Percentiles rank a stretch among this genome's conserved stretches.
Conservation (phyloP, 176 grass and related monocot genomes). For the Typha latifolia region DNA sequence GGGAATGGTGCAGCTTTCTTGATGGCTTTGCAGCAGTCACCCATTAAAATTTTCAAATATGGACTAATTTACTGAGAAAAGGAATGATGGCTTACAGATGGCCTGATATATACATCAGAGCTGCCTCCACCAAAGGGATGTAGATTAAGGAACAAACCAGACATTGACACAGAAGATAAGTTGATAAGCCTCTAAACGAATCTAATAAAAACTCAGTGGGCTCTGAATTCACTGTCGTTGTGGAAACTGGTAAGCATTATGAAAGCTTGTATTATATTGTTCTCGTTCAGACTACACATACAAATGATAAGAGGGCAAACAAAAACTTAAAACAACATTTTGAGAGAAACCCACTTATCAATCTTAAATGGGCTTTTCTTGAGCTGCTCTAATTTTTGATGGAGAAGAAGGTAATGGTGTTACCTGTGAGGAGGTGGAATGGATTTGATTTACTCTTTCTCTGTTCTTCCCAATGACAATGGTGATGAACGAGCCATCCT, state of each 20-base stretch:
- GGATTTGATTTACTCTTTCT: neutral
- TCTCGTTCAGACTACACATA: too few relatives aligned
- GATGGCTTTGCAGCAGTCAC: slow-evolving; percentile 1
- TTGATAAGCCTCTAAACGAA: neutral
- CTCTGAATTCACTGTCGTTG: neutral
- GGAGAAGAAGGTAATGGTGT: neutral
- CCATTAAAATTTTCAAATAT: neutral
- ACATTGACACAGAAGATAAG: too few relatives aligned
- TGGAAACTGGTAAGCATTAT: too few relatives aligned
- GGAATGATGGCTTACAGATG: neutral
- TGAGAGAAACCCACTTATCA: neutral
- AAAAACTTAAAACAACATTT: neutral
- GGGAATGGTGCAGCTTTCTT: neutral
- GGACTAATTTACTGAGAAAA: neutral
- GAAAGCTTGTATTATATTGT: too few relatives aligned
- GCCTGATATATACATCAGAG: neutral
- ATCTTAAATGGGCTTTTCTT: neutral
- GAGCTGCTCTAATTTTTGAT: neutral
- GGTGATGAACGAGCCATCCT: neutral
- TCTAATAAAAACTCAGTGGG: neutral
- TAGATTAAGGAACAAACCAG: too few relatives aligned
- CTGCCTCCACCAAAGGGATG: neutral
- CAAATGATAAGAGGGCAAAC: too few relatives aligned
- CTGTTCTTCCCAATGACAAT: slow-evolving; percentile 1
- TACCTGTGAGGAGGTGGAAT: neutral